phyloP scores from a whole-genome alignment of 1,284 basidiomycete genomes.

The Neonothopanus nambi region DNA sequence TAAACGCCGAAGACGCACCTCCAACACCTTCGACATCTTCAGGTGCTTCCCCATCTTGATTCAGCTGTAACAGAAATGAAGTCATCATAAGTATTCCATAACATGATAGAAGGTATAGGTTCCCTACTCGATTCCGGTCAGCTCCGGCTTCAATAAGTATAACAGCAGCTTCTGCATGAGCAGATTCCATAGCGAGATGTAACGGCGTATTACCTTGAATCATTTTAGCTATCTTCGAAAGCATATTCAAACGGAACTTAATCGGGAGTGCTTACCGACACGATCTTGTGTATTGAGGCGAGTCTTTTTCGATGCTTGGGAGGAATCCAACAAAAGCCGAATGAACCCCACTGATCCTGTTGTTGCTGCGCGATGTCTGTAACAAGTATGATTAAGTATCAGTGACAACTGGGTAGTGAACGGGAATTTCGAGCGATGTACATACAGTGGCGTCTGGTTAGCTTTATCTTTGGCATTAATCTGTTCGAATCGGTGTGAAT shows the following conservation, averaged over 20 bases:
- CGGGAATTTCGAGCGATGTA: conserved; percentile 23
- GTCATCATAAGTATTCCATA: conserved; percentile 1
- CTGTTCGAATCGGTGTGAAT: conserved; percentile 42
- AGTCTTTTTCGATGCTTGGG: conserved; percentile 73
- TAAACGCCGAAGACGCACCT: conserved; percentile 33
- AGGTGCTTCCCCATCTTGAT: conserved; percentile 79
- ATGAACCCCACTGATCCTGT: conserved; percentile 90
- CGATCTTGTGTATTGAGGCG: conserved; percentile 86
- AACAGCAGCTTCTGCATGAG: conserved; percentile 87
- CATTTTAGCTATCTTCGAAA: background rate
- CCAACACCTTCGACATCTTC: conserved; percentile 88
- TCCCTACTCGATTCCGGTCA: conserved; percentile 80
- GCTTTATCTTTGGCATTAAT: conserved; percentile 92
- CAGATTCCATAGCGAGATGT: conserved; percentile 95
- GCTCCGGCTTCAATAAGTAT: conserved; percentile 91
- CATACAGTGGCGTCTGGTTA: conserved; percentile 86
- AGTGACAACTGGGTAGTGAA: background rate
- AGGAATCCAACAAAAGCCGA: conserved; percentile 74
- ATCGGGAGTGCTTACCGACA: conserved; percentile 54
- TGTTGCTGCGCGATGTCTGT: conserved; percentile 90
- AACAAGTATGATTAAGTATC: conserved; percentile 19
- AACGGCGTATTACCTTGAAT: conserved; percentile 85
- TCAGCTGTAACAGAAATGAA: conserved; percentile 50
- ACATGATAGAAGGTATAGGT: conserved; percentile 19
- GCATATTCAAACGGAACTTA: background rate